These are phyloP conservation scores for Tothia fuscella DNA, from an alignment of 2,329 filamentous ascomycete genomes.

Conservation along the genomic window DNA sequence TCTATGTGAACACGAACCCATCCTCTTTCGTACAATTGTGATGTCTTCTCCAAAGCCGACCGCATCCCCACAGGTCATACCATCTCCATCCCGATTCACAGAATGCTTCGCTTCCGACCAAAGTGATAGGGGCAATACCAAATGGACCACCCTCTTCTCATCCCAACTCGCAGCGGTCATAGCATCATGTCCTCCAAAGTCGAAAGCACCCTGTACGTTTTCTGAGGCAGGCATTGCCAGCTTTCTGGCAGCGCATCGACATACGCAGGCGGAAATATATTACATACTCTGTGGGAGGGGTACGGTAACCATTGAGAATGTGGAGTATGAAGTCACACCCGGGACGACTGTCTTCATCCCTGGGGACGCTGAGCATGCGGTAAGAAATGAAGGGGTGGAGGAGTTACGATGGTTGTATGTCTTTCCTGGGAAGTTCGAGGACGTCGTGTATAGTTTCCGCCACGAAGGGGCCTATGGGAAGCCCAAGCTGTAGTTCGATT, in stretches of 20 bases:
- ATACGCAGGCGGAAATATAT: not conserved
- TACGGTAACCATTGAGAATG: not conserved
- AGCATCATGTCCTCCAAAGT: not conserved
- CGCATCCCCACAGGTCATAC: not conserved
- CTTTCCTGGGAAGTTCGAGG: conserved; percentile 1
- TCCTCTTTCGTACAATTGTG: no score
- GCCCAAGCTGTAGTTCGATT: not conserved
- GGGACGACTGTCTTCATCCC: not conserved
- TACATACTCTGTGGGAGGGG: not conserved
- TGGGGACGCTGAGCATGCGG: not conserved
- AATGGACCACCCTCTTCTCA: not conserved
- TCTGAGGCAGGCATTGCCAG: not conserved
- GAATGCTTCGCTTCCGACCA: not conserved
- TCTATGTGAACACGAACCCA: no score
- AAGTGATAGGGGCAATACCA: not conserved
- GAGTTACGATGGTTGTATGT: not conserved
- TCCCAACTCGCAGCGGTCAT: not conserved
- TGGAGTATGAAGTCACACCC: not conserved
- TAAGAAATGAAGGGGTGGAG: not conserved
- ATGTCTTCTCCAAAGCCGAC: no score
- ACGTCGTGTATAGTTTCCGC: conserved; percentile 2
- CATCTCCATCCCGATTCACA: not conserved
- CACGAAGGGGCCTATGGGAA: not conserved
- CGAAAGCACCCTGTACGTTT: not conserved
- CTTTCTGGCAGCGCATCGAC: not conserved